Evolutionary conservation across 257 asterid genomes (phyloP), one percentile per base, ranked within the genome.

Genomic region (Ehretia macrophylla): DNA sequence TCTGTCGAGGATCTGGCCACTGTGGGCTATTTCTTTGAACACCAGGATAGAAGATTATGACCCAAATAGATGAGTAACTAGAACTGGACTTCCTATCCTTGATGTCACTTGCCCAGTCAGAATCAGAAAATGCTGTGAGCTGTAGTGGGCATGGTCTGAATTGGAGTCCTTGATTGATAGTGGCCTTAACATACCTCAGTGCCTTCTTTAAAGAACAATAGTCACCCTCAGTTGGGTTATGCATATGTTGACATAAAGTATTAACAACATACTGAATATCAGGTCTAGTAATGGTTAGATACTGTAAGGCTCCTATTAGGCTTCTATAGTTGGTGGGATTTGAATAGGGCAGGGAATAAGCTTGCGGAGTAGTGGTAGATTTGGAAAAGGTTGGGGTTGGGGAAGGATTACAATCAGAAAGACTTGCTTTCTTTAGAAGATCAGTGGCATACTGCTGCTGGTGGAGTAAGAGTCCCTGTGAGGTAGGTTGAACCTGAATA

Each of bases 111-210:
- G 16, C 17, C 48, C 47, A 48, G 14, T 60, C 56, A 2, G 5
- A 51, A 47, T 47, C 56, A 60, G 46, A 60, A 21, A 32, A 21
- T 21, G 44, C 6, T 5, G 44, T 5, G 44, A 38, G 44, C 32
- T 16, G 5, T 3, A 6, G 21, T 51, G 14, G 44, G 47, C n/a
- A 14, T 9, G 11, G n/a, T n/a, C n/a, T n/a, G 47, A 47, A 45
- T 11, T 16, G 22, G 0, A 48, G 3, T 14, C 47, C 65, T 14
- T 60, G 56, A 8, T 47, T 54, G 17, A 45, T 23, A 20, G 19
- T 46, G 45, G 6, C 32, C 17, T 60, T 60, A 21, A 60, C 23
- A 60, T 32, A 60, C 17, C 56, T 12, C 21, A 60, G 47, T 23
- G 44, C 23, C 17, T 2, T 6, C 13, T 60, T 47, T 38, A 37